A percentile compares a stretch with the other conserved stretches of the same genome.
Conservation (phyloP, 805 yeast genomes). For the Saturnispora galanensis region DNA sequence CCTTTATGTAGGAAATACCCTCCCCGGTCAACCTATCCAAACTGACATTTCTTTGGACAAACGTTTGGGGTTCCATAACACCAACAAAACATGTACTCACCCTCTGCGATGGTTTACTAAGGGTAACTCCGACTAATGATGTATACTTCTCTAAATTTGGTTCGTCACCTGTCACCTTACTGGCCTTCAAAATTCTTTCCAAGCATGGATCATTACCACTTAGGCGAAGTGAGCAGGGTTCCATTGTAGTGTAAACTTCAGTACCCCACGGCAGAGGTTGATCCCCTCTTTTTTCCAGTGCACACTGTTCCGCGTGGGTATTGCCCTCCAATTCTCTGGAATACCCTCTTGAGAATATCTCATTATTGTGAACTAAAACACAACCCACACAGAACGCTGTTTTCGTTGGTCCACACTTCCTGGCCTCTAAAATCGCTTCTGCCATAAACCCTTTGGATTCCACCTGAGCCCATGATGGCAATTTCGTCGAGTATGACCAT, state of each 20-base stretch:
- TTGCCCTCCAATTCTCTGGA: constrained; percentile 90
- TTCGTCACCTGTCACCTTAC: not conserved
- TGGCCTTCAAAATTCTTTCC: constrained; percentile 49
- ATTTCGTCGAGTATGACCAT: constrained; percentile 69
- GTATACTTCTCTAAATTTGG: constrained; percentile 26
- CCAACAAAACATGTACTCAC: constrained; percentile 75
- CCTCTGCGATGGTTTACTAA: constrained; percentile 1
- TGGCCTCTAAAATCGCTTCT: constrained; percentile 67
- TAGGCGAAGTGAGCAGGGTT: constrained; percentile 82
- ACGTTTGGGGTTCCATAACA: constrained; percentile 80
- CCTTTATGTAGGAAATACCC: constrained; percentile 63
- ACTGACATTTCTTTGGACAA: constrained; percentile 72
- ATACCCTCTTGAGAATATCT: constrained; percentile 69
- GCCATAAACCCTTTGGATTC: constrained; percentile 57
- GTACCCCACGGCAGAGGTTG: constrained; percentile 56
- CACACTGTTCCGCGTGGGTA: constrained; percentile 97
- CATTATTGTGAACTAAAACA: constrained; percentile 56
- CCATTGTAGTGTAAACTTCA: constrained; percentile 91
- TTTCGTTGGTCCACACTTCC: constrained; percentile 67
- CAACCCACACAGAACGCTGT: constrained; percentile 97
- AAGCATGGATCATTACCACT: constrained; percentile 89
- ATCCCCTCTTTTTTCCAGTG: constrained; percentile 60
- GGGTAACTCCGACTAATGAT: constrained; percentile 26
- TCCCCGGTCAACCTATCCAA: constrained; percentile 38
- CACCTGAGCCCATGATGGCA: constrained; percentile 75